These are phyloP conservation scores for Fagopyrum tataricum DNA, from an alignment of 148 eudicot species.

Conservation along the genomic window DNA sequence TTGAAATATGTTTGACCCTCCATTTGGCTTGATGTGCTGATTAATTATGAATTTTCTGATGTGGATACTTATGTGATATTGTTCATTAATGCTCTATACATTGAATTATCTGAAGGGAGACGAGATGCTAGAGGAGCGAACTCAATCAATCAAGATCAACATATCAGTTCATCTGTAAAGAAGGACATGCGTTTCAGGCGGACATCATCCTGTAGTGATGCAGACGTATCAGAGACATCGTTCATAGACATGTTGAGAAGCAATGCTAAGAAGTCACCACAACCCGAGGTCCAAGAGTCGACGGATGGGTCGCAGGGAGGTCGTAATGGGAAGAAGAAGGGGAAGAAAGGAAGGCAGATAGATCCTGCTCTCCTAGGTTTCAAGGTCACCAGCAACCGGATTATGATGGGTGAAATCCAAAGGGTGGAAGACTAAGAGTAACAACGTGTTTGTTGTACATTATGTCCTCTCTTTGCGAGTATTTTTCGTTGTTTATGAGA, in stretches of 20 bases:
- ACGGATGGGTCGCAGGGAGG: slow-evolving; percentile 44
- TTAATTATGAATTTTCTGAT: too few relatives aligned
- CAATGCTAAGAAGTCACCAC: slow-evolving; percentile 58
- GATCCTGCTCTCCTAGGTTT: slow-evolving; percentile 92
- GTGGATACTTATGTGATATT: neutral
- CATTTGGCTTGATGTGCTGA: neutral
- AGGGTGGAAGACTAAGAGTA: slow-evolving; percentile 51
- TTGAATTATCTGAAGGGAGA: slow-evolving; percentile 33
- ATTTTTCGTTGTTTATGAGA: slow-evolving; percentile 2
- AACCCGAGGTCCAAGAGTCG: slow-evolving; percentile 41
- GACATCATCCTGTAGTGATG: slow-evolving; percentile 64
- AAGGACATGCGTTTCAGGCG: slow-evolving; percentile 63
- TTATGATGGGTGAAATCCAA: slow-evolving; percentile 98
- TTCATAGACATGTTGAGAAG: slow-evolving; percentile 90
- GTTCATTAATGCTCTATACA: slow-evolving; percentile 3
- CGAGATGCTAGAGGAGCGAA: slow-evolving; percentile 35
- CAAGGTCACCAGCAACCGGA: slow-evolving; percentile 91
- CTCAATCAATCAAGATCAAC: slow-evolving; percentile 27
- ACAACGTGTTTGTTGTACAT: neutral
- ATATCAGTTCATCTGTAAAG: slow-evolving; percentile 26
- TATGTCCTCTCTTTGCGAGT: neutral
- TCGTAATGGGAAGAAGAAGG: slow-evolving; percentile 67
- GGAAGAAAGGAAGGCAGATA: slow-evolving; percentile 84
- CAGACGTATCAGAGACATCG: slow-evolving; percentile 71
- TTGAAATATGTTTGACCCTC: neutral